Evolutionary conservation across 495 filamentous ascomycete species (phyloP), one percentile per base, ranked within the genome.

Genomic region (Hypoxylon perforatum): DNA sequence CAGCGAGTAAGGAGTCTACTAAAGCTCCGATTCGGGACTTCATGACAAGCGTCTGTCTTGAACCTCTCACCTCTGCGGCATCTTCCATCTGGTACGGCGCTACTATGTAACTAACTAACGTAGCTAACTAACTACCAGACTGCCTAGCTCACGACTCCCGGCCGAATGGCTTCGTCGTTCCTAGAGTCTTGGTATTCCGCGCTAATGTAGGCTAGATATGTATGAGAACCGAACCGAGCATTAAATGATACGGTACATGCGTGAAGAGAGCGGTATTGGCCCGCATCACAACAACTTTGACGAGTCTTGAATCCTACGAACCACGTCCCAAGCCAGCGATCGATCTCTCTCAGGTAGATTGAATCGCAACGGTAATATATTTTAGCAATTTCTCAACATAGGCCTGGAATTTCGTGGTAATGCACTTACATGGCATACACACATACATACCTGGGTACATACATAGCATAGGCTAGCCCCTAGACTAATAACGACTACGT

Each of bases 161-260:
- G 55, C 55, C 50, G 55, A 63, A 63, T 64, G 60, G 59, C 18
- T 45, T 69, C 44, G 46, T 55, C 33, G 17, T 47, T 53, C n/a
- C 33, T 61, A 53, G 47, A 61, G 18, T 58, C 46, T 41, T 68
- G 55, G 42, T 39, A 25, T 46, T 50, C 39, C 41, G 58, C 59
- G 18, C 65, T 64, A 69, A 69, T 56, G 55, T 64, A 33, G 49
- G 44, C 65, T 68, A 59, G 54, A 39, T 47, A 63, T 55, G 55
- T 69, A 56, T 17, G 44, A 56, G 59, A 63, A 63, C 30, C 48
- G 65, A 60, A 57, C 55, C 60, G 60, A 69, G 54, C 41, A 59
- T 51, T 68, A 12, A 54, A 68, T 64, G 65, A 69, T 56, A 69
- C 65, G 60, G 65, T 69, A 69, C 55, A 49, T 63, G 65, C 61